Evolutionary conservation across 495 filamentous ascomycete species (phyloP).

Genomic region (Tirmania nivea): DNA sequence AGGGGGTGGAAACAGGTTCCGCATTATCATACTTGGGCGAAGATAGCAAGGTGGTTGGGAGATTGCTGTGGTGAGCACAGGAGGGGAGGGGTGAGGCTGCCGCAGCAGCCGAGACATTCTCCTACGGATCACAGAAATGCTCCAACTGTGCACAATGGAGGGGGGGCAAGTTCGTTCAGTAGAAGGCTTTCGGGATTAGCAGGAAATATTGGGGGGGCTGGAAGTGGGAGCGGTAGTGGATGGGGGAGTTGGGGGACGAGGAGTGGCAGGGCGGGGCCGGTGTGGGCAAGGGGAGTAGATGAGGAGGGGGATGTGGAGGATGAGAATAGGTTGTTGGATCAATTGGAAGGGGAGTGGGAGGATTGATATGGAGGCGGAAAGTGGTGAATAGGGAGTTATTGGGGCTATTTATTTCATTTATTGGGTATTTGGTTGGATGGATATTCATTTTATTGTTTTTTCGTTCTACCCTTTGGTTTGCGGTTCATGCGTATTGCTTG

Average conservation of each 20-base stretch:
- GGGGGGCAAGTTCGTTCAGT: neutral
- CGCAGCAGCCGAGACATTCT: conserved; percentile 13
- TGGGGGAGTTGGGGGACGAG: neutral
- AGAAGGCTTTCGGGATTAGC: neutral
- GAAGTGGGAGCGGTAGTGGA: neutral
- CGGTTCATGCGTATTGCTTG: neutral
- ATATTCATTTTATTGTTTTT: neutral
- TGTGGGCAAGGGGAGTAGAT: conserved; percentile 1
- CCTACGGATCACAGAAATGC: neutral
- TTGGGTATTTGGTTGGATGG: no score
- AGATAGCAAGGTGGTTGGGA: conserved; percentile 68
- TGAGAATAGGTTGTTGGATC: conserved; percentile 86
- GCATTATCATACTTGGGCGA: conserved; percentile 81
- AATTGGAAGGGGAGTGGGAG: conserved; percentile 82
- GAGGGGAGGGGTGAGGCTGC: conserved; percentile 10
- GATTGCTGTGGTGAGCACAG: conserved; percentile 15
- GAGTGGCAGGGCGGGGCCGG: neutral
- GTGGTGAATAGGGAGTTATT: neutral
- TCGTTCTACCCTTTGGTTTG: neutral
- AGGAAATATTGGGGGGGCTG: neutral
- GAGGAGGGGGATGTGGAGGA: conserved; percentile 37
- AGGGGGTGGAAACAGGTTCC: conserved; percentile 89
- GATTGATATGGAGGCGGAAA: conserved; percentile 6
- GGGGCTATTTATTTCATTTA: neutral
- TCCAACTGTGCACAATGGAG: neutral